phyloP scores from a whole-genome alignment of 1,139 yeast genomes.

The Pichia sp. region DNA sequence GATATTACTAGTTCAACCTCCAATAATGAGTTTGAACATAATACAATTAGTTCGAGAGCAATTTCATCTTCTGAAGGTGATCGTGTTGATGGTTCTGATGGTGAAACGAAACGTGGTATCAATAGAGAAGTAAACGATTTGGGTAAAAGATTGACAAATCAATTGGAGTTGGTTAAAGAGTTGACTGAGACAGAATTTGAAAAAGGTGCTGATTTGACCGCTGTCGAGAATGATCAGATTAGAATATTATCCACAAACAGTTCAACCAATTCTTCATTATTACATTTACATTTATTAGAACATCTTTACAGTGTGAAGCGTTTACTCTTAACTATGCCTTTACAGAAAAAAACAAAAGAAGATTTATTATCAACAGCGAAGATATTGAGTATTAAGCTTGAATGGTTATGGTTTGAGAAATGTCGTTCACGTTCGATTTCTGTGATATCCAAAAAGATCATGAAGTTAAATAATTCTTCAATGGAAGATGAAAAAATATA shows the following conservation, averaged over 20 bases:
- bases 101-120: neutral
- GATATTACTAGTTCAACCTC: neutral
- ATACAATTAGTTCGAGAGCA: neutral
- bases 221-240: neutral
- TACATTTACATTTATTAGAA: slow-evolving; percentile 32
- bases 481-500: neutral
- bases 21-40: neutral
- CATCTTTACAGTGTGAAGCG: slow-evolving; percentile 39
- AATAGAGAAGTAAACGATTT: neutral
- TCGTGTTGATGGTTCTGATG: neutral
- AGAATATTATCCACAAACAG: neutral
- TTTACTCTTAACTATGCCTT: slow-evolving; percentile 44
- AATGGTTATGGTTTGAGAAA: slow-evolving; percentile 54
- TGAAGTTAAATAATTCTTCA: neutral
- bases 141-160: neutral
- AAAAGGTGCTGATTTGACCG: neutral
- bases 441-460: slow-evolving; percentile 4
- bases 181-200: neutral
- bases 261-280: neutral
- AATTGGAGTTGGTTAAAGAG: neutral
- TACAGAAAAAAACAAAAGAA: slow-evolving; percentile 50
- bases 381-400: slow-evolving; percentile 47
- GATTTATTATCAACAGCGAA: slow-evolving; percentile 43
- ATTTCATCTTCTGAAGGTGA: neutral
- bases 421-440: slow-evolving; percentile 16